These are phyloP conservation scores for Tulasnella calospora DNA, from an alignment of 768 basidiomycete genomes.

Conservation along the genomic window DNA sequence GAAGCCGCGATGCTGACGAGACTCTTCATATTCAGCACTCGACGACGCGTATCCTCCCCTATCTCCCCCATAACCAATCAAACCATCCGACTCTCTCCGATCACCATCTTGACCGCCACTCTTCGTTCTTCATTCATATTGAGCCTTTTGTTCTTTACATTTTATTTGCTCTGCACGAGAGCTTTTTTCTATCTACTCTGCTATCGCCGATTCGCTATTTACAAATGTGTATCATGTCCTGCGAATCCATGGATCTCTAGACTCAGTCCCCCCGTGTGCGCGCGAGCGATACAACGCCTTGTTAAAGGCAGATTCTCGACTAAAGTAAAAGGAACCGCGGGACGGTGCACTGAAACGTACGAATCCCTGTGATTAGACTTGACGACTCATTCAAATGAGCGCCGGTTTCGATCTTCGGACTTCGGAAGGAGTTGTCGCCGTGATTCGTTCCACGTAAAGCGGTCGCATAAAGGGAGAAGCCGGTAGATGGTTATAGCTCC, in stretches of 20 bases:
- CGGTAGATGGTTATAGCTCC: too few relatives aligned
- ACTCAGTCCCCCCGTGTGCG: too few relatives aligned
- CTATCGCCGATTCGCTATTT: neutral
- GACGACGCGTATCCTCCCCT: neutral
- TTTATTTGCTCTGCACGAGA: neutral
- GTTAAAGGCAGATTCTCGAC: too few relatives aligned
- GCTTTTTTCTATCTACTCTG: neutral
- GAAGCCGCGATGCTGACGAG: neutral
- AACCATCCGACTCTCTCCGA: neutral
- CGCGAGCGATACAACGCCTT: too few relatives aligned
- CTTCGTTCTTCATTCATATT: neutral
- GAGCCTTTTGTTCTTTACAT: neutral
- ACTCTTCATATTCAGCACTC: neutral
- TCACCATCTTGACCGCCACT: neutral
- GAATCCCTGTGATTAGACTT: too few relatives aligned
- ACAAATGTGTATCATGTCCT: neutral
- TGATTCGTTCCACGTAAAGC: too few relatives aligned
- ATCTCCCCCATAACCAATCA: neutral
- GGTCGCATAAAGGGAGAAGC: too few relatives aligned
- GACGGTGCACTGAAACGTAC: too few relatives aligned
- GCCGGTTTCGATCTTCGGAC: too few relatives aligned
- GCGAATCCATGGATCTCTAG: neutral
- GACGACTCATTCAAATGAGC: too few relatives aligned
- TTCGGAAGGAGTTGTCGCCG: too few relatives aligned
- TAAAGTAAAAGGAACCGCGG: too few relatives aligned